Conservation (phyloP, 257 asterid species). For the Ballota nigra region DNA sequence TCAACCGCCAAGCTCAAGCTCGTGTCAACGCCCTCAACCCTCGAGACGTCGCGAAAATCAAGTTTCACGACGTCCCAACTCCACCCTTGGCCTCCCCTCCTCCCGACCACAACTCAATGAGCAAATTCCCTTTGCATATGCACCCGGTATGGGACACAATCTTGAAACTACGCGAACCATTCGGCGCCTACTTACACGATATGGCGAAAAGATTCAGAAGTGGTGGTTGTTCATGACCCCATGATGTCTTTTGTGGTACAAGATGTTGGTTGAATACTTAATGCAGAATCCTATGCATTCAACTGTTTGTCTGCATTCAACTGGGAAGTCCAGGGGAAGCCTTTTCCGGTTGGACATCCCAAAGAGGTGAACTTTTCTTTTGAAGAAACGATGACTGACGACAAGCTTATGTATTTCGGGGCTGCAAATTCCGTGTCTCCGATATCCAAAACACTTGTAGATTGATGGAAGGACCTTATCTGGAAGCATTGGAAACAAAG, state of each 20-base stretch:
- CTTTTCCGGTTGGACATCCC: constrained; percentile 25
- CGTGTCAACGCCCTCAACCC: constrained; percentile 33
- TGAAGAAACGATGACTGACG: neutral
- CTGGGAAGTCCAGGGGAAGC: constrained; percentile 17
- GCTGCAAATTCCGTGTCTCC: too few species aligned
- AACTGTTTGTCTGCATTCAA: constrained; percentile 38
- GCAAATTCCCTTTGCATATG: constrained; percentile 52
- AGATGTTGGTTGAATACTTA: constrained; percentile 35
- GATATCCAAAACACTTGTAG: constrained; percentile 41
- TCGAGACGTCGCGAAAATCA: constrained; percentile 24
- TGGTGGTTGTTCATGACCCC: constrained; percentile 42
- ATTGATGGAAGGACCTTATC: constrained; percentile 35
- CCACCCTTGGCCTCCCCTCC: constrained; percentile 40
- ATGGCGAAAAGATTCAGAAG: constrained; percentile 22
- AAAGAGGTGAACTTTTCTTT: constrained; percentile 23
- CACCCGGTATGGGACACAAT: constrained; percentile 31
- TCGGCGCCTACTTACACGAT: constrained; percentile 13
- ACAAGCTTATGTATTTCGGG: too few species aligned
- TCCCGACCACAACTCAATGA: constrained; percentile 39
- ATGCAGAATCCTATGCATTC: constrained; percentile 57
- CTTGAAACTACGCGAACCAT: constrained; percentile 27
- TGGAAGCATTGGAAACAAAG: constrained; percentile 26
- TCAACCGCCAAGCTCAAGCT: constrained; percentile 46
- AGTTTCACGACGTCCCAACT: constrained; percentile 42
- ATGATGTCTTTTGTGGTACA: constrained; percentile 43